Evolutionary conservation across 495 filamentous ascomycete species (phyloP), one percentile per base, ranked within the genome.

Genomic region (Neurospora sp.): DNA sequence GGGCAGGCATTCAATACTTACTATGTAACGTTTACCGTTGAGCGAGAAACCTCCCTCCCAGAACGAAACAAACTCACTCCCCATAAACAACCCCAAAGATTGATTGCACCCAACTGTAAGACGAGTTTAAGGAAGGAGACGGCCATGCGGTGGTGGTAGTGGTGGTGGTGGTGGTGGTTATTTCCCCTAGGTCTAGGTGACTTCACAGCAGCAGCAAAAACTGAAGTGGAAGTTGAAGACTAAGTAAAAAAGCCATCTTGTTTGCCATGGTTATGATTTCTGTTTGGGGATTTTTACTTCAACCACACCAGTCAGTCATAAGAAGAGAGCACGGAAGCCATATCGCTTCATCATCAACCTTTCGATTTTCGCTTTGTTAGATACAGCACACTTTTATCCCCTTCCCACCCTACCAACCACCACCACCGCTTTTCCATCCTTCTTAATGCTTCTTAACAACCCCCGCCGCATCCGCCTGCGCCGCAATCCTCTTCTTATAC

Each of bases 401-500:
- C 22, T 4, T 59, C 11, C 20, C n/a, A 27, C 5, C 22, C 35
- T 0, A 35, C 4, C 20, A 61, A 31, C 12, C 2, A 31, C 22
- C 48, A 16, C 22, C 11, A 48, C n/a, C 16, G 9, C 18, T 44
- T 44, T 44, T 7, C 20, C 5, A 59, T 16, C 6, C 31, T 10
- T 69, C 35, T 73, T 82, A 86, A 79, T 88, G 86, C 22, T 81
- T 81, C 77, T 86, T 85, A 48, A 93, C 95, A 31, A 98, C 95
- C 69, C 96, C 96, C 75, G 90, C 89, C 41, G 89, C 89, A 79
- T 96, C 92, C 18, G 96, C 96, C 83, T 98, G 96, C 22, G 93
- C 91, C 40, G 86, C 90, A 77, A 99, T 98, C 82, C 92, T 88
- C 89, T 91, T 97, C 90, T 99, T 99, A 83, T 99, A 99, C 44